Evolutionary conservation across 768 basidiomycete genomes (phyloP).

Genomic region (Podaxis mareebaensis): DNA sequence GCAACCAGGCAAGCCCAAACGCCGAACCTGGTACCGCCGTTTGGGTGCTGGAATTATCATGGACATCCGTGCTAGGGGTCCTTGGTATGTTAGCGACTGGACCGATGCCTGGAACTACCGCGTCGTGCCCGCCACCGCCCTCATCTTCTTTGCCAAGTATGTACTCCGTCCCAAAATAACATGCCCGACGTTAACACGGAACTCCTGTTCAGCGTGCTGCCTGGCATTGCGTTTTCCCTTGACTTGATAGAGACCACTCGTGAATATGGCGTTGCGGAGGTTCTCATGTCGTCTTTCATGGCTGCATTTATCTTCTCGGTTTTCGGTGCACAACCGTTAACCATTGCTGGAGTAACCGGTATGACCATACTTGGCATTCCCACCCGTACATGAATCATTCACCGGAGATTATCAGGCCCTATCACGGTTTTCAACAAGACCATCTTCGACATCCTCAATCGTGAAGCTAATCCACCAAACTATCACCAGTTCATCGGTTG

Average conservation of each 20-base stretch:
- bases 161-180: conserved; percentile 21
- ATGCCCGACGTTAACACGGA: not conserved
- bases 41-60: conserved; percentile 63
- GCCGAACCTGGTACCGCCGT: conserved; percentile 28
- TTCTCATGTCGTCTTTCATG: conserved; percentile 83
- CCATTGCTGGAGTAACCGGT: conserved; percentile 92
- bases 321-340: conserved; percentile 87
- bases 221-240: conserved; percentile 89
- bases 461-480: conserved; percentile 56
- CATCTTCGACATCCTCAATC: conserved; percentile 73
- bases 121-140: conserved; percentile 81
- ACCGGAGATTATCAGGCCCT: conserved; percentile 52
- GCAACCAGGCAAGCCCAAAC: not conserved
- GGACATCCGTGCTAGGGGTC: conserved; percentile 71
- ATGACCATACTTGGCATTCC: conserved; percentile 4
- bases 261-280: conserved; percentile 89
- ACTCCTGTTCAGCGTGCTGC: conserved; percentile 59
- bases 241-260: conserved; percentile 90
- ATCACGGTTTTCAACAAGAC: conserved; percentile 94
- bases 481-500: conserved; percentile 90
- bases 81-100: conserved; percentile 89
- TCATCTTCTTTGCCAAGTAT: conserved; percentile 86
- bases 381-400: not conserved
- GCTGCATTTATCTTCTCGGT: conserved; percentile 86
- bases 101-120: conserved; percentile 90